These are phyloP conservation scores for Cryptococcus amylolentus DNA, from an alignment of 1,284 basidiomycete species.

Conservation along the genomic window DNA sequence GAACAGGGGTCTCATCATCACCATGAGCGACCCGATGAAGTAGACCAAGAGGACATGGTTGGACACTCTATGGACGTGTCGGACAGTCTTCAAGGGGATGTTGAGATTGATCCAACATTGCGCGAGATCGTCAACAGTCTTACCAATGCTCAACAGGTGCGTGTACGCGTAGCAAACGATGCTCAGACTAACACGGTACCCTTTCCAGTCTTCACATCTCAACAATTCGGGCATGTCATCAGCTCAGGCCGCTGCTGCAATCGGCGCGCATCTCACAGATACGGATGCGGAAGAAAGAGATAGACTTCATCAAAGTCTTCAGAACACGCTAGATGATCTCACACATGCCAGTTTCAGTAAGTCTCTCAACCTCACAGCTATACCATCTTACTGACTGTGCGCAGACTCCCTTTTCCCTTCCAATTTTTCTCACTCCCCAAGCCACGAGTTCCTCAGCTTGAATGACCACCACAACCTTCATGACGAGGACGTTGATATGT, in stretches of 20 bases:
- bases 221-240: conserved; percentile 14
- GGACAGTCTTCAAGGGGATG: conserved; percentile 16
- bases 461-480: conserved; percentile 2
- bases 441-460: conserved; percentile 8
- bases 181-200: not conserved
- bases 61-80: not conserved
- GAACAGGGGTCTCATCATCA: not conserved
- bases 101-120: conserved; percentile 44
- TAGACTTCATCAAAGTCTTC: conserved; percentile 31
- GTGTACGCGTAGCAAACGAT: conserved; percentile 2
- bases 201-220: conserved; percentile 7
- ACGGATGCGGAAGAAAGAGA: conserved; percentile 31
- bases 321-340: conserved; percentile 37
- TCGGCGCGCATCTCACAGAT: conserved; percentile 23
- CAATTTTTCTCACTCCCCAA: conserved; percentile 9
- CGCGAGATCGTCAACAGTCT: conserved; percentile 47
- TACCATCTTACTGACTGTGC: not conserved
- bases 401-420: conserved; percentile 22
- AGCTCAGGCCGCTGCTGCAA: conserved; percentile 27
- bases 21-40: not conserved
- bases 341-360: conserved; percentile 20
- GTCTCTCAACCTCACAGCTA: not conserved
- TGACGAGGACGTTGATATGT: not conserved
- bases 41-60: not conserved
- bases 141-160: conserved; percentile 43